Conservation (phyloP, 352 stramenopile species). For the Phytophthora tubulina region DNA sequence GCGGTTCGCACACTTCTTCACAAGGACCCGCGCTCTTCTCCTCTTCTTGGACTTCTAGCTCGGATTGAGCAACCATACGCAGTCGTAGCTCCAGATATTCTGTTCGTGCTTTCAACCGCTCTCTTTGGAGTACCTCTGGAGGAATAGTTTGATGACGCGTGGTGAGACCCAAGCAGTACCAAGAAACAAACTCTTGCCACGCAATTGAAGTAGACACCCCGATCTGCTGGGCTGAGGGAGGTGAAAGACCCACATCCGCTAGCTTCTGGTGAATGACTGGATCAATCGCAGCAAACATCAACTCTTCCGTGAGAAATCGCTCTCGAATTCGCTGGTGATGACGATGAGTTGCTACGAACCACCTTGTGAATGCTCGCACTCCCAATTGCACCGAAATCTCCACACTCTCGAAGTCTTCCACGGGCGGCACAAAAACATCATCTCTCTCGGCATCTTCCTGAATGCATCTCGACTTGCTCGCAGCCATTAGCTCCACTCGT, state of each 20-base stretch:
- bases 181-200: slow-evolving; percentile 63
- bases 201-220: slow-evolving; percentile 28
- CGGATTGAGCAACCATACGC: slow-evolving; percentile 34
- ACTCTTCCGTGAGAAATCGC: slow-evolving; percentile 66
- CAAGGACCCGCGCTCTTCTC: slow-evolving; percentile 34
- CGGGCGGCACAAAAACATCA: slow-evolving; percentile 47
- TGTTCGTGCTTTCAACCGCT: slow-evolving; percentile 47
- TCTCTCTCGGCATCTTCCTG: slow-evolving; percentile 49
- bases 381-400: slow-evolving; percentile 57
- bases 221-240: slow-evolving; percentile 39
- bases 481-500: slow-evolving; percentile 61
- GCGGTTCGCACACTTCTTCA: slow-evolving; percentile 19
- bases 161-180: slow-evolving; percentile 60
- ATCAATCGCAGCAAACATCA: slow-evolving; percentile 63
- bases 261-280: slow-evolving; percentile 50
- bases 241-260: slow-evolving; percentile 36
- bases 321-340: slow-evolving; percentile 61
- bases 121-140: slow-evolving; percentile 33
- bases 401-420: slow-evolving; percentile 55
- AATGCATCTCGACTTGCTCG: slow-evolving; percentile 62
- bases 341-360: slow-evolving; percentile 57
- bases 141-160: slow-evolving; percentile 35
- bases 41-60: slow-evolving; percentile 45
- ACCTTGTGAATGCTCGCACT: slow-evolving; percentile 64
- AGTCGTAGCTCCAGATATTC: slow-evolving; percentile 52